Evolutionary conservation across 2,329 filamentous ascomycete species (phyloP).

Genomic region (Trichoderma asperellum): DNA sequence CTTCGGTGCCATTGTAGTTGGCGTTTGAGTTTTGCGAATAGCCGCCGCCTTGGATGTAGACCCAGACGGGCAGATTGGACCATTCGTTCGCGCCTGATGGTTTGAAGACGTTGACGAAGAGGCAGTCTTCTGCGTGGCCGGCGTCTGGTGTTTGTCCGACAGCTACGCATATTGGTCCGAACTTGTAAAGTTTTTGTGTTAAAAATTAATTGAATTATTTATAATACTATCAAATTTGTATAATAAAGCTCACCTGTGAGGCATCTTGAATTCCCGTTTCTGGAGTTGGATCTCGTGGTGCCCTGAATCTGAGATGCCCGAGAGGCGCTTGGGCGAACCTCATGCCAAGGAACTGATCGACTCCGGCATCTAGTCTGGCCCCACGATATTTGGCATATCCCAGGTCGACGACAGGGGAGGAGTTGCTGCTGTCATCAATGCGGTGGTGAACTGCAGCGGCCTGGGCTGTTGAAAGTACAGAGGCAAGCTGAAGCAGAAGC

Average conservation of each 20-base stretch:
- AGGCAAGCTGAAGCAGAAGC: background rate
- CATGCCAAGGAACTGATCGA: constrained; percentile 53
- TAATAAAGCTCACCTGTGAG: constrained; percentile 38
- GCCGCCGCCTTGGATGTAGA: constrained; percentile 53
- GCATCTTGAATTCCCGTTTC: constrained; percentile 43
- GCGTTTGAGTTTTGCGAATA: constrained; percentile 54
- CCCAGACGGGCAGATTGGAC: constrained; percentile 45
- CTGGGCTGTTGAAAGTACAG: background rate
- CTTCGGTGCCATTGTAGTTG: constrained; percentile 55
- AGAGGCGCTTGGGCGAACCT: constrained; percentile 58
- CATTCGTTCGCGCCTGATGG: constrained; percentile 40
- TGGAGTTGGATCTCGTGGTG: constrained; percentile 50
- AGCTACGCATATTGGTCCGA: constrained; percentile 51
- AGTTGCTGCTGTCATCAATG: background rate
- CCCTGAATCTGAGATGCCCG: constrained; percentile 54
- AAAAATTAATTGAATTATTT: background rate
- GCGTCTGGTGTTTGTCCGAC: constrained; percentile 36
- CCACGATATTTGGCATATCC: constrained; percentile 53
- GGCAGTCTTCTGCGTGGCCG: constrained; percentile 49
- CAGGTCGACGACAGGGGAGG: constrained; percentile 41
- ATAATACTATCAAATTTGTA: background rate
- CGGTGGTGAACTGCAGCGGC: background rate
- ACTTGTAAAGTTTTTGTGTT: constrained; percentile 40
- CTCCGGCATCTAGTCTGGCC: constrained; percentile 41
- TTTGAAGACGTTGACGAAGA: constrained; percentile 54